These are phyloP conservation scores for Stenogyne calaminthoides DNA, from an alignment of 305 asterid genomes.

Conservation along the genomic window DNA sequence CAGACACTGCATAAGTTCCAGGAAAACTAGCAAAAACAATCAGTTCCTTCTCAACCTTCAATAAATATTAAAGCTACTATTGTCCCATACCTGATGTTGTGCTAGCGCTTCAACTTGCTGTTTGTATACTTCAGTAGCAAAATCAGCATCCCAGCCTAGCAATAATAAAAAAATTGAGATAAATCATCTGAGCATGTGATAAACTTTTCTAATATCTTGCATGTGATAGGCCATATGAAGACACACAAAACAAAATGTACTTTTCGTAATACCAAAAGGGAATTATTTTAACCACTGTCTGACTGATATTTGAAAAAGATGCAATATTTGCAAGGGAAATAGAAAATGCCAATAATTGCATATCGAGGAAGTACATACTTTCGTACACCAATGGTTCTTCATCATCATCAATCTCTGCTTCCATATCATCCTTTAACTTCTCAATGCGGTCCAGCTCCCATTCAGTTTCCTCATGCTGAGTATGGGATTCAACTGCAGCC, in stretches of 20 bases:
- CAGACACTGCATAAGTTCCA: neutral
- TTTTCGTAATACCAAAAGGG: conserved; percentile 21
- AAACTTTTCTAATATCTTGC: conserved; percentile 16
- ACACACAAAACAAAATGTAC: conserved; percentile 16
- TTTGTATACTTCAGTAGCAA: conserved; percentile 92
- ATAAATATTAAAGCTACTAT: conserved; percentile 16
- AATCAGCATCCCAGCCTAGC: conserved; percentile 98
- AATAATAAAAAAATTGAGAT: conserved; percentile 30
- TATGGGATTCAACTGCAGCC: conserved; percentile 58
- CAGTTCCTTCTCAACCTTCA: conserved; percentile 14
- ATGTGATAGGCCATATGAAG: conserved; percentile 13
- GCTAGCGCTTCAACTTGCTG: conserved; percentile 94
- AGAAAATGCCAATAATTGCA: neutral
- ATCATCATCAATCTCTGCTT: conserved; percentile 97
- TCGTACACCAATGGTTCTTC: conserved; percentile 96
- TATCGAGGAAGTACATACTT: conserved; percentile 58
- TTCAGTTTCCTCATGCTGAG: conserved; percentile 77
- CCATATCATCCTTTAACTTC: conserved; percentile 98
- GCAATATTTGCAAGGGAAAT: conserved; percentile 5
- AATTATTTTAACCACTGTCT: neutral
- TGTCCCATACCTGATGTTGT: conserved; percentile 73
- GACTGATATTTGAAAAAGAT: neutral
- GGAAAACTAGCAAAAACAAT: neutral
- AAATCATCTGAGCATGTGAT: conserved; percentile 14
- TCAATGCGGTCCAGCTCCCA: conserved; percentile 99